Percentiles rank a stretch among this genome's conserved stretches.
phyloP scores from a whole-genome alignment of 345 rosid species.

The Linum lewisii region DNA sequence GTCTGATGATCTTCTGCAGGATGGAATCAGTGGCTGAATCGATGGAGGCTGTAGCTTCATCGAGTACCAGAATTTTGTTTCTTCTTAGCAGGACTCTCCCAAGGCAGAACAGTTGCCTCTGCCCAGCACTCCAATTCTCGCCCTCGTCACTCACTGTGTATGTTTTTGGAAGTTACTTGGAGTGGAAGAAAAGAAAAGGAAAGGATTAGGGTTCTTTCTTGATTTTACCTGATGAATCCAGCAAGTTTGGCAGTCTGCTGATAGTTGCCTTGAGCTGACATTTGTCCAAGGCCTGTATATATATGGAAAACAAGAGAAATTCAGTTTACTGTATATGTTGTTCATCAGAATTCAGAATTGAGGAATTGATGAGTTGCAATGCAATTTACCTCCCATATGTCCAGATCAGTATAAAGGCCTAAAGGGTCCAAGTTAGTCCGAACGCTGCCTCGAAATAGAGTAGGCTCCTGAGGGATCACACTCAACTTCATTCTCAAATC shows the following conservation, averaged over 20 bases:
- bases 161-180: neutral
- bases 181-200: neutral
- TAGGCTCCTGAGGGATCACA: constrained; percentile 94
- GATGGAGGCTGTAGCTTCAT: constrained; percentile 69
- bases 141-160: constrained; percentile 61
- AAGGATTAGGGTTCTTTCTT: neutral
- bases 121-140: constrained; percentile 84
- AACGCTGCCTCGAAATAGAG: constrained; percentile 72
- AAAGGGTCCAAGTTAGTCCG: constrained; percentile 82
- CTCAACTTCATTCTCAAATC: constrained; percentile 86
- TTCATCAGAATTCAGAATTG: too few species aligned
- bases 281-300: constrained; percentile 59
- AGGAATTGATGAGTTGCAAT: too few species aligned
- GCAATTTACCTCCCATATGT: constrained; percentile 92
- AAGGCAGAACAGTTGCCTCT: constrained; percentile 62
- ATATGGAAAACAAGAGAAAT: too few species aligned
- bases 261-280: constrained; percentile 67
- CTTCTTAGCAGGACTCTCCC: constrained; percentile 61
- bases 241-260: constrained; percentile 45
- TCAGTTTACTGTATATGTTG: too few species aligned
- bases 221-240: constrained; percentile 46
- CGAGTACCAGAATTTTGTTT: constrained; percentile 52
- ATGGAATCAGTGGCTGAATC: constrained; percentile 65
- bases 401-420: constrained; percentile 55
- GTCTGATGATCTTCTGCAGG: constrained; percentile 52